A percentile compares a stretch with the other conserved stretches of the same genome.
Conservation (phyloP, 192 early-diverging fungal species). For the Glomus cerebriforme region DNA sequence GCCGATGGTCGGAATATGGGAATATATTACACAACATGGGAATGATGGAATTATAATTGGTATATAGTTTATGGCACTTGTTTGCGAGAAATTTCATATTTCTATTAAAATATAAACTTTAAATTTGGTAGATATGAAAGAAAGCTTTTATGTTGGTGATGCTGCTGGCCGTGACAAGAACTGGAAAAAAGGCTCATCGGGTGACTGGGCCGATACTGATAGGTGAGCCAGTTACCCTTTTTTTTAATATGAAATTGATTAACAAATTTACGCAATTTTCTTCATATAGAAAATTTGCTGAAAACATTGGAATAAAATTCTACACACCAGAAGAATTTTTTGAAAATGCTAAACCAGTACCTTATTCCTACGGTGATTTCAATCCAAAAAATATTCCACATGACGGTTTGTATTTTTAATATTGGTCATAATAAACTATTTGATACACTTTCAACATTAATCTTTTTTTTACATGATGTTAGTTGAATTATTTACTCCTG, state of each 20-base stretch:
- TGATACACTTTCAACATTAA: neutral
- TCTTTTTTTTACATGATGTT: neutral
- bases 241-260: neutral
- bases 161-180: constrained; percentile 79
- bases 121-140: constrained; percentile 48
- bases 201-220: constrained; percentile 87
- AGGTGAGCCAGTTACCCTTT: constrained; percentile 29
- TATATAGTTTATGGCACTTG: constrained; percentile 39
- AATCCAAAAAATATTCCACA: constrained; percentile 46
- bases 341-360: constrained; percentile 47
- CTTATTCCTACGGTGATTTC: constrained; percentile 53
- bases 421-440: neutral
- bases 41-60: constrained; percentile 48
- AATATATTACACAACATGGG: constrained; percentile 45
- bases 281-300: constrained; percentile 69
- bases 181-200: constrained; percentile 60
- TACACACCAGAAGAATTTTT: constrained; percentile 84
- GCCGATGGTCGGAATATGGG: constrained; percentile 74
- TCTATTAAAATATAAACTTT: constrained; percentile 19
- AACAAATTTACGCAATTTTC: constrained; percentile 9
- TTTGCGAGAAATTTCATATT: constrained; percentile 43
- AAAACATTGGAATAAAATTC: constrained; percentile 71
- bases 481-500: constrained; percentile 42
- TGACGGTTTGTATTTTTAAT: constrained; percentile 36
- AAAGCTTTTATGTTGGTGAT: constrained; percentile 89